phyloP scores from a whole-genome alignment of 1,139 yeast genomes.

The Suhomyces maxii region DNA sequence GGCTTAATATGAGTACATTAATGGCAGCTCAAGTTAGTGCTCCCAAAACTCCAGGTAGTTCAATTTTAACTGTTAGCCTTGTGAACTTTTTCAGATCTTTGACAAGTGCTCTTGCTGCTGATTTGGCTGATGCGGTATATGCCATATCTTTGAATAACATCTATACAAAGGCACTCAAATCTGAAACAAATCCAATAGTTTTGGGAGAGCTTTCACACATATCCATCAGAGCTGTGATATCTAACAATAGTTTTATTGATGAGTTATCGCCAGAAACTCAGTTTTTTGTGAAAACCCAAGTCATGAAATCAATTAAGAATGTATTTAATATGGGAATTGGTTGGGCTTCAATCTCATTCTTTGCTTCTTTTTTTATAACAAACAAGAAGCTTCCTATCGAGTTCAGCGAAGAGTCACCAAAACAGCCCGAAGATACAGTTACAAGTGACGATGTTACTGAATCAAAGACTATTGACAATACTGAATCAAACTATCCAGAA shows the following conservation, averaged over 20 bases:
- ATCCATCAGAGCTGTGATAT: conserved; percentile 14
- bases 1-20: conserved; percentile 31
- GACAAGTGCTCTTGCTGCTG: conserved; percentile 33
- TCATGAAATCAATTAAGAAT: conserved; percentile 31
- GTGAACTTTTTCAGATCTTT: conserved; percentile 31
- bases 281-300: conserved; percentile 27
- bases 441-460: not conserved
- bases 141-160: conserved; percentile 26
- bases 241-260: conserved; percentile 21
- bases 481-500: too few species aligned
- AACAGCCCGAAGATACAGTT: not conserved
- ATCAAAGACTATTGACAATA: not conserved
- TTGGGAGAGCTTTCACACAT: conserved; percentile 1
- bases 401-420: not conserved
- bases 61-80: conserved; percentile 36
- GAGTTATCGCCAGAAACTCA: conserved; percentile 26
- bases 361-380: conserved; percentile 1
- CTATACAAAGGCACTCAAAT: conserved; percentile 17
- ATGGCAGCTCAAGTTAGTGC: conserved; percentile 34
- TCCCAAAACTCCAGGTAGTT: conserved; percentile 38
- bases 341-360: not conserved
- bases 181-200: conserved; percentile 1
- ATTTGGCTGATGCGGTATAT: conserved; percentile 36
- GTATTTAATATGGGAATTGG: conserved; percentile 29
- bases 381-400: conserved; percentile 1